Conservation (phyloP, 495 filamentous ascomycete genomes). For the Talaromyces liani region DNA sequence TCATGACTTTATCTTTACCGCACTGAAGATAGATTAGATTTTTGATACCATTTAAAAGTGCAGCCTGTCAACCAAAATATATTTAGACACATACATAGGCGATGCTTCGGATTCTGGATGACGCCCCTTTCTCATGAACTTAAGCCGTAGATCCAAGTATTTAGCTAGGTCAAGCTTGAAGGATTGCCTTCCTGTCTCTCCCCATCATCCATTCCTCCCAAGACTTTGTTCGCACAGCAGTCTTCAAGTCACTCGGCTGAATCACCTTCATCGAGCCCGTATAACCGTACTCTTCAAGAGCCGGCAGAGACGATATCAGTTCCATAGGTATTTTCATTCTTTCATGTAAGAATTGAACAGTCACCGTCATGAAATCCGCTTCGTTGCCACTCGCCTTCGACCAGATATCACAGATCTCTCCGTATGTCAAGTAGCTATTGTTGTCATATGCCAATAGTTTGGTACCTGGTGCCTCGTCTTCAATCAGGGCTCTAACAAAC, state of each 20-base stretch:
- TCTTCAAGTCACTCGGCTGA: slow-evolving; percentile 26
- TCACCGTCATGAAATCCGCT: slow-evolving; percentile 18
- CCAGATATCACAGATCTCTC: slow-evolving; percentile 24
- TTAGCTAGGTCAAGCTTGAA: neutral
- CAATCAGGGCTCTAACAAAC: slow-evolving; percentile 34
- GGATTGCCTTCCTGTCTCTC: neutral
- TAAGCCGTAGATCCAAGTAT: too few species aligned
- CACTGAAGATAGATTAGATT: neutral
- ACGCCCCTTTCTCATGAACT: too few species aligned
- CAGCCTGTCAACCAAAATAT: neutral
- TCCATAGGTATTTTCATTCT: slow-evolving; percentile 28
- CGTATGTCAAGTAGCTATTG: slow-evolving; percentile 20
- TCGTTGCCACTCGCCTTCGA: slow-evolving; percentile 23
- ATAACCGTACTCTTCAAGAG: slow-evolving; percentile 32
- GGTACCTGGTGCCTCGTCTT: slow-evolving; percentile 25
- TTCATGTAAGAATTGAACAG: slow-evolving; percentile 22
- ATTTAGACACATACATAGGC: neutral
- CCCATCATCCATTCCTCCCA: slow-evolving; percentile 28
- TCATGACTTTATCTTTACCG: neutral
- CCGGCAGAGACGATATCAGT: slow-evolving; percentile 24
- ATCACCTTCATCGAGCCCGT: slow-evolving; percentile 27
- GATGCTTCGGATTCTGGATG: too few species aligned
- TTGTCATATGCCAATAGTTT: slow-evolving; percentile 36
- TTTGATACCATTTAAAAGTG: neutral
- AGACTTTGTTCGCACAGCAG: slow-evolving; percentile 15